Conservation (phyloP, 441 rosid species). For the Manihot esculenta region DNA sequence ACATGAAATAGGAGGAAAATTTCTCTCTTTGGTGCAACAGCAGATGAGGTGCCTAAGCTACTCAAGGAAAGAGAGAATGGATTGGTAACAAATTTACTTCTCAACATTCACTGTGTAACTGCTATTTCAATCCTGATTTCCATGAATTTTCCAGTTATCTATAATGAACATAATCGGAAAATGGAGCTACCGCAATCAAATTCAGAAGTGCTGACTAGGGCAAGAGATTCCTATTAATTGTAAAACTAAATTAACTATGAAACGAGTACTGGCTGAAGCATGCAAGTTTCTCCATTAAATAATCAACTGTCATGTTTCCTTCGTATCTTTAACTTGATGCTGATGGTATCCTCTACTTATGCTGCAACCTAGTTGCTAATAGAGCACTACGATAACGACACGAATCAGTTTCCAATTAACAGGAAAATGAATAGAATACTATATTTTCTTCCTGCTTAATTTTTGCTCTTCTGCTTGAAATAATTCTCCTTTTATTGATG, state of each 20-base stretch:
- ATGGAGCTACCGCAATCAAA: no score
- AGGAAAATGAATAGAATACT: not conserved
- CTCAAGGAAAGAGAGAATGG: conserved; percentile 88
- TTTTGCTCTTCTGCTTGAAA: not conserved
- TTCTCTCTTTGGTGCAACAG: conserved; percentile 93
- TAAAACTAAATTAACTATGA: not conserved
- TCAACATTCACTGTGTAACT: not conserved
- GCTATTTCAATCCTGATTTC: not conserved
- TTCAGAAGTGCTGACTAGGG: not conserved
- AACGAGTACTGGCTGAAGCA: not conserved
- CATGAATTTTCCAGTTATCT: not conserved
- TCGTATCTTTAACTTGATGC: not conserved
- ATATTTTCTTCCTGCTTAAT: not conserved
- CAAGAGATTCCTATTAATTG: not conserved
- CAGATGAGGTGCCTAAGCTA: conserved; percentile 76
- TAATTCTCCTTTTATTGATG: no score
- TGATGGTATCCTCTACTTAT: not conserved
- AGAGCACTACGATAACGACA: not conserved
- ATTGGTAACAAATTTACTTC: conserved; percentile 43
- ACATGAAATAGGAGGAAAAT: conserved; percentile 90
- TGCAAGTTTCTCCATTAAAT: not conserved
- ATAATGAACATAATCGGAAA: not conserved
- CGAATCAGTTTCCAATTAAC: not conserved
- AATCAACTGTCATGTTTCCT: no score
- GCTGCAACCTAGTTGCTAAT: not conserved